Evolutionary conservation across 2,329 filamentous ascomycete species (phyloP).

Genomic region (Talaromyces sp.): DNA sequence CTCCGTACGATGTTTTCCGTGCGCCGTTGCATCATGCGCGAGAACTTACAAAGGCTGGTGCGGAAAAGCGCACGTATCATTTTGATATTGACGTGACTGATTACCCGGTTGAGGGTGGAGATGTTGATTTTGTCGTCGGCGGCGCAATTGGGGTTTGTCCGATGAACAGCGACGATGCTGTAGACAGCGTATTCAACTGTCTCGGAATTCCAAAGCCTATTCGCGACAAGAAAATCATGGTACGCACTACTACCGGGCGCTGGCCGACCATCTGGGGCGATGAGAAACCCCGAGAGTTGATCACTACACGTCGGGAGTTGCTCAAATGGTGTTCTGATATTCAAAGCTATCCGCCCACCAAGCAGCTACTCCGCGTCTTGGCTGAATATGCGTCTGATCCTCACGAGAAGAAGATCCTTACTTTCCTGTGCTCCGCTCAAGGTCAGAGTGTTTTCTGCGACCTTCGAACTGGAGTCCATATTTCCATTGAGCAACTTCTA

Average conservation of each 20-base stretch:
- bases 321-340: constrained; percentile 94
- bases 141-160: constrained; percentile 92
- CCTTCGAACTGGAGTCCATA: constrained; percentile 80
- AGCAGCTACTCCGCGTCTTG: constrained; percentile 75
- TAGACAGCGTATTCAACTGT: constrained; percentile 79
- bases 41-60: constrained; percentile 80
- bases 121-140: constrained; percentile 90
- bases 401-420: constrained; percentile 83
- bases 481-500: constrained; percentile 81
- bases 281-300: constrained; percentile 76
- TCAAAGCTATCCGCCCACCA: constrained; percentile 87
- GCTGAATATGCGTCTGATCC: constrained; percentile 77
- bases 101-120: constrained; percentile 76
- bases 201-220: constrained; percentile 77
- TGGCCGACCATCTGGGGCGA: constrained; percentile 99
- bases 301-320: constrained; percentile 86
- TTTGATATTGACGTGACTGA: constrained; percentile 96
- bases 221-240: constrained; percentile 75
- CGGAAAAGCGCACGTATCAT: constrained; percentile 95
- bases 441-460: constrained; percentile 93
- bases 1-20: constrained; percentile 85
- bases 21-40: constrained; percentile 82
- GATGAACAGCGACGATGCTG: constrained; percentile 71
- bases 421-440: constrained; percentile 81
- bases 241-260: constrained; percentile 75